Conservation (phyloP, 1,139 yeast species). For the Sugiyamaella xylanicola region DNA sequence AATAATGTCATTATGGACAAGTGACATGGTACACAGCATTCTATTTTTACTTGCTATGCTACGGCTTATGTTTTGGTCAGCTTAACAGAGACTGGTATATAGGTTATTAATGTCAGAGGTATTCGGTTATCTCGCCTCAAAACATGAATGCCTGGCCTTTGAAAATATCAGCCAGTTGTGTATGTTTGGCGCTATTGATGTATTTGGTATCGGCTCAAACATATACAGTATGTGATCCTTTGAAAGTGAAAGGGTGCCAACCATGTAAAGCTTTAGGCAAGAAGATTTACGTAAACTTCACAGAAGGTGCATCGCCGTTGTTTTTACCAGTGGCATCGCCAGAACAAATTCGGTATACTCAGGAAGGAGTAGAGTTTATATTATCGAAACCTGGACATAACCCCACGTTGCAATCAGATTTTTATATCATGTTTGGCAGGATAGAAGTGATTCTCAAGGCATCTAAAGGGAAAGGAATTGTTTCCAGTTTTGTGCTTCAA, state of each 20-base stretch:
- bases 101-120: not conserved
- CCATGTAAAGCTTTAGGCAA: constrained; percentile 39
- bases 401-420: constrained; percentile 72
- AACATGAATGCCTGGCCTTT: constrained; percentile 6
- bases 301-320: constrained; percentile 28
- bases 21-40: not conserved
- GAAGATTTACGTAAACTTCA: constrained; percentile 33
- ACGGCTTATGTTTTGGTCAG: not conserved
- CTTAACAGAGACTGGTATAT: not conserved
- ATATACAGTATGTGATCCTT: constrained; percentile 36
- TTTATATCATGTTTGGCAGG: constrained; percentile 84
- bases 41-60: not conserved
- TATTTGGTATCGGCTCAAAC: constrained; percentile 30
- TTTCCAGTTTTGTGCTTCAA: constrained; percentile 78
- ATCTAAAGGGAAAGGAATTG: constrained; percentile 73
- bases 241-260: constrained; percentile 30
- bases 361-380: constrained; percentile 59
- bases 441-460: constrained; percentile 72
- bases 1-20: not conserved
- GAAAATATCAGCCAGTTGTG: not conserved
- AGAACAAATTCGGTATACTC: constrained; percentile 35
- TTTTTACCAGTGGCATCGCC: constrained; percentile 22
- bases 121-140: not conserved
- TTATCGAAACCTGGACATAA: constrained; percentile 64
- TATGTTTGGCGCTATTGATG: not conserved